Base-by-base conservation (phyloP, 1,284 basidiomycete genomes). In the Fomitiporia mediterranea region DNA sequence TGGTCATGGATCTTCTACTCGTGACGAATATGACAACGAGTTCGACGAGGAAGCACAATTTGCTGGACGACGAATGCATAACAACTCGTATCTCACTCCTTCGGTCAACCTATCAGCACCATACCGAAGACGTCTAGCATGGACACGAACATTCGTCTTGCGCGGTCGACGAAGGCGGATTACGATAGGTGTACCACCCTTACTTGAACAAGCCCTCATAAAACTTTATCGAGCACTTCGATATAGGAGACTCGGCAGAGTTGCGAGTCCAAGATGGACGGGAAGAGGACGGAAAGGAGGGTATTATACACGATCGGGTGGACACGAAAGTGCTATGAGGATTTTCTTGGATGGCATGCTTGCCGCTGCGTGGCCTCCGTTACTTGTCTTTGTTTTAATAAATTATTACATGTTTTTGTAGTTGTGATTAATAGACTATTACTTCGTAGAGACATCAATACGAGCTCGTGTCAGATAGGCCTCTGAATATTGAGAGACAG, bases 361-460 rank as follows among this genome's bases (percentile, higher is more conserved):
- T 7, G 32, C 39, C 7, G 43, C 55, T 25, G 57, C 58, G 1
- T 60, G 57, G 58, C 49, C 55, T 9, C 55, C 60, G 13, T 38
- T 63, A 8, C 42, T 53, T 15, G n/a, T 56, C 8, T 63, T 60
- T 51, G 42, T 47, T 28, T 17, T 58, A 7, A 56, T 63, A 13
- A 55, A 43, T 48, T 37, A 55, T 9, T 57, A 47, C 25, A 55
- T 60, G 35, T 60, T 61, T 34, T 38, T 53, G n/a, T 58, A 47
- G 48, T 48, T 52, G 27, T 9, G n/a, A 11, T n/a, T n/a, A n/a
- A n/a, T n/a, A n/a, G n/a, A n/a, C n/a, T n/a, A n/a, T n/a, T n/a
- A n/a, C n/a, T n/a, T n/a, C n/a, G n/a, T n/a, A n/a, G n/a, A n/a
- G n/a, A n/a, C n/a, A n/a, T n/a, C n/a, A n/a, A n/a, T n/a, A n/a